phyloP scores from a whole-genome alignment of 257 asterid species.

The Solanum phureja region DNA sequence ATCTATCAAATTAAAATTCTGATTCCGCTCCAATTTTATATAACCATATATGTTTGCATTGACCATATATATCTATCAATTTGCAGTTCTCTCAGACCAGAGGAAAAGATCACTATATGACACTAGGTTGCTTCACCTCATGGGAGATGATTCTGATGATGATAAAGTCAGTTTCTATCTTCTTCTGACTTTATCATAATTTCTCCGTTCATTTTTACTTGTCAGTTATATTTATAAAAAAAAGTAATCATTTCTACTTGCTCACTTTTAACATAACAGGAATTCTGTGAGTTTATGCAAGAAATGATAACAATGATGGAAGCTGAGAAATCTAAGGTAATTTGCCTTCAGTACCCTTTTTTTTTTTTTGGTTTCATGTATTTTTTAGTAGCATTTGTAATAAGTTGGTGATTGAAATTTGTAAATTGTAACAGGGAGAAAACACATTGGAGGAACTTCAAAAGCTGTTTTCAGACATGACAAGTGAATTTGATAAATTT shows the following conservation, averaged over 20 bases:
- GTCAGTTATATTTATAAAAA: not conserved
- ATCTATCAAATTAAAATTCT: not conserved
- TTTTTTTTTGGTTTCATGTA: not conserved
- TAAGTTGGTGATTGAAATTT: not conserved
- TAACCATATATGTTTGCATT: not conserved
- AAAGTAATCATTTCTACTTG: not conserved
- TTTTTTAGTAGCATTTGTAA: not conserved
- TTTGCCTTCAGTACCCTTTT: not conserved
- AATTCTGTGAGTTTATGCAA: slow-evolving; percentile 11
- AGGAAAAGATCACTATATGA: slow-evolving; percentile 17
- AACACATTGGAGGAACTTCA: slow-evolving; percentile 20
- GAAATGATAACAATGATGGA: slow-evolving; percentile 17
- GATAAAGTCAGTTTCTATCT: not conserved
- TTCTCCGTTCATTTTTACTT: not conserved
- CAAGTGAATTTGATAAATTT: slow-evolving; percentile 3
- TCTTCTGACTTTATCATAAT: not conserved
- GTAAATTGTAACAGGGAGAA: slow-evolving; percentile 1
- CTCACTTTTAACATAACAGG: not conserved
- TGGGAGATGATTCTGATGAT: slow-evolving; percentile 2
- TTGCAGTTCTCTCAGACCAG: slow-evolving; percentile 16
- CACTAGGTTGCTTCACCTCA: slow-evolving; percentile 9
- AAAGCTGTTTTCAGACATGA: slow-evolving; percentile 8
- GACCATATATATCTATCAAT: not conserved
- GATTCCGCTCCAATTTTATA: too few species aligned
- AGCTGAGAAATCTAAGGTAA: slow-evolving; percentile 12